Base-by-base conservation (phyloP, 23 red algal species). In the Gracilaria gracilis region DNA sequence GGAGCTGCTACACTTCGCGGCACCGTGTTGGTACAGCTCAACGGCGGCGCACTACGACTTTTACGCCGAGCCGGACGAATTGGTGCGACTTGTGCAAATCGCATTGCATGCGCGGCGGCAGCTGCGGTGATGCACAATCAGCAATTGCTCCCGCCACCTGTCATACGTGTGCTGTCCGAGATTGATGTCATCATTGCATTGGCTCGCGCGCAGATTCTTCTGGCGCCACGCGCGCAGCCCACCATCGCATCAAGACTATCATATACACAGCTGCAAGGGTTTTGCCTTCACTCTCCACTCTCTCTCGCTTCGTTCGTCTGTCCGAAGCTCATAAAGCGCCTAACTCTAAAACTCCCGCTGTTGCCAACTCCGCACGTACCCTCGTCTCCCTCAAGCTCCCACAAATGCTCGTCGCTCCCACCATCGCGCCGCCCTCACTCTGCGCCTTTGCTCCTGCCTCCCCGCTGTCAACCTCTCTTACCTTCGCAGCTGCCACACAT, bases 11-110 rank as follows among this genome's bases (percentile, higher is more conserved):
- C 81, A 85, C 25, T 62, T 85, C 25, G 65, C 81, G 19, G 81
- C 81, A 25, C 81, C 81, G 1, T 85, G 81, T 69, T 85, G 81
- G 81, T 85, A 65, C 32, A 51, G 46, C 40, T 15, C 20, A 14
- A 51, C 40, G 3, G 81, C 61, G 14, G 81, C n/a, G n/a, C n/a
- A 65, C 27, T 48, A 69, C 34, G 81, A 85, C 28, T 85, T 85
- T 38, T 48, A 70, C 59, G 64, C 81, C 8, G 81, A 85, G 15
- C 70, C 54, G 31, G 61, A 85, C 25, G 57, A 67, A 24, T 55
- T 85, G 16, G 72, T 77, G 20, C 72, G 72, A 50, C 72, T 77
- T 46, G 46, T 31, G 15, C 72, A 49, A 25, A 51, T 49, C 13
- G 72, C 72, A 40, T 51, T 77, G n/a, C 72, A 77, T 31, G 23